Evolutionary conservation across 129 eudicot genomes (phyloP).

Genomic region (Glebionis coronaria): DNA sequence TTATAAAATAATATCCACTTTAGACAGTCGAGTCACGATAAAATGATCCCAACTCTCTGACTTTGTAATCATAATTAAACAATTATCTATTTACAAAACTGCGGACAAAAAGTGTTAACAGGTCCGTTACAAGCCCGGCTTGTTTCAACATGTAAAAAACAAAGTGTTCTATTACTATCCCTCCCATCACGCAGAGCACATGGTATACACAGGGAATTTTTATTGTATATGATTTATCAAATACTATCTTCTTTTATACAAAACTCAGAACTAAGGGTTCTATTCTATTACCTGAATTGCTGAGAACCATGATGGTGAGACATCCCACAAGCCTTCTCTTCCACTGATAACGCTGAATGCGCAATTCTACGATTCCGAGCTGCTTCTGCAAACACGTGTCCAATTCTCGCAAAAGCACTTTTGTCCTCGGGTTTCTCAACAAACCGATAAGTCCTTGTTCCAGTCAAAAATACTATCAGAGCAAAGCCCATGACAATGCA

Average conservation of each 20-base stretch:
- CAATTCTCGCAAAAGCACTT: conserved; percentile 35
- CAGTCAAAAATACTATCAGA: conserved; percentile 41
- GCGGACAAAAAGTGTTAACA: too few relatives aligned
- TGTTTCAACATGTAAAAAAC: too few relatives aligned
- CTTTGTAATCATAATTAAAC: too few relatives aligned
- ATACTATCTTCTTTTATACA: neutral
- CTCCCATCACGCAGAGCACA: too few relatives aligned
- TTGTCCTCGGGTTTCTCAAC: conserved; percentile 26
- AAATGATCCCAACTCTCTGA: too few relatives aligned
- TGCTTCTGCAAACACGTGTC: conserved; percentile 36
- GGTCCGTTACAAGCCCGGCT: too few relatives aligned
- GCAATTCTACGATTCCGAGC: conserved; percentile 31
- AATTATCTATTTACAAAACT: too few relatives aligned
- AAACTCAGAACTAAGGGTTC: neutral
- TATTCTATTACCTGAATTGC: conserved; percentile 39
- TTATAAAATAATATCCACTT: too few relatives aligned
- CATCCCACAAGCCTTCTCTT: conserved; percentile 34
- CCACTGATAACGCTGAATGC: conserved; percentile 12
- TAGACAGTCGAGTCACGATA: too few relatives aligned
- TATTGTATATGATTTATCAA: neutral
- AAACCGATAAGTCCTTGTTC: conserved; percentile 47
- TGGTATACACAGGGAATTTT: too few relatives aligned
- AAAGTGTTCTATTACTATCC: too few relatives aligned
- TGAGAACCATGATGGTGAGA: conserved; percentile 27
- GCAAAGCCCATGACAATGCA: conserved; percentile 46